Conservation (phyloP, 768 basidiomycete species). For the Russula compacta region DNA sequence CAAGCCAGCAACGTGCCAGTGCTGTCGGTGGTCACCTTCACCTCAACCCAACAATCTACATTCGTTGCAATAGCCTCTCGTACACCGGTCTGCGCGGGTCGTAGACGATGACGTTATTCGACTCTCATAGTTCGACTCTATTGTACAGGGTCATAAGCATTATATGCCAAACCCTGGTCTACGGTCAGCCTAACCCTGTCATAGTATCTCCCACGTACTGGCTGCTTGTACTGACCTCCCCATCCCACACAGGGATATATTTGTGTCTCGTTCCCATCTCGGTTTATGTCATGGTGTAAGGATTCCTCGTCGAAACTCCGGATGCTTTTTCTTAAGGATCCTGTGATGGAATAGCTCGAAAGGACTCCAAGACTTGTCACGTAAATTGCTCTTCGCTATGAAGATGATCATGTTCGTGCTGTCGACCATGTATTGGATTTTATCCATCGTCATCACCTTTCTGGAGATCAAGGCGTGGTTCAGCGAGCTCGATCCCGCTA, state of each 20-base stretch:
- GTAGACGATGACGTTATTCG: background rate
- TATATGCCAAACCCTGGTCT: background rate
- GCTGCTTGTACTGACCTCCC: background rate
- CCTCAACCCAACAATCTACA: background rate
- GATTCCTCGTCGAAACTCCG: background rate
- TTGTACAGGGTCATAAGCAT: conserved; percentile 1
- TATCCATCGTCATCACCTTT: background rate
- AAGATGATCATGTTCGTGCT: background rate
- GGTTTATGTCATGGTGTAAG: conserved; percentile 1
- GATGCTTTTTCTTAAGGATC: background rate
- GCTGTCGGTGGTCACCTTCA: too few relatives aligned
- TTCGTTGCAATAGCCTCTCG: background rate
- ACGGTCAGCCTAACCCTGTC: background rate
- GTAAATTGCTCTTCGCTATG: background rate
- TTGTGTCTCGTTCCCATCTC: conserved; percentile 1
- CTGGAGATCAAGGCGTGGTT: background rate
- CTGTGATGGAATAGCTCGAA: background rate
- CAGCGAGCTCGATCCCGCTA: background rate
- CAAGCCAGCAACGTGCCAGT: too few relatives aligned
- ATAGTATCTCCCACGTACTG: background rate
- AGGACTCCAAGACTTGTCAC: background rate
- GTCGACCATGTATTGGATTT: conserved; percentile 1
- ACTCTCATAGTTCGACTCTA: background rate
- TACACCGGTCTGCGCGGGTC: background rate
- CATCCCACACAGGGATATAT: background rate